Evolutionary conservation across 345 rosid genomes (phyloP), one percentile per base, ranked within the genome.

Genomic region (Syzygium grande): DNA sequence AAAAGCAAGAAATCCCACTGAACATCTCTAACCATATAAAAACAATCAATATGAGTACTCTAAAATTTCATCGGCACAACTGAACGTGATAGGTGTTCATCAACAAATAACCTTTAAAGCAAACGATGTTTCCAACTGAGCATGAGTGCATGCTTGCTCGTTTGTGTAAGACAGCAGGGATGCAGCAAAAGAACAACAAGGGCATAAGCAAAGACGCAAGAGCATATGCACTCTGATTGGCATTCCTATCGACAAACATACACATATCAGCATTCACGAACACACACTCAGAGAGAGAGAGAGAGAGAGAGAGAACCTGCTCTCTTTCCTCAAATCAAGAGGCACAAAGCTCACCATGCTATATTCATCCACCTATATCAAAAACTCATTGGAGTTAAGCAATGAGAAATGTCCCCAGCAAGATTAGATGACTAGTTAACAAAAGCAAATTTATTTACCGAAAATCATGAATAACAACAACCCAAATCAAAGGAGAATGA

Each of bases 321-420:
- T 90, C 78, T 95, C 96, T 93, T 95, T 96, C 90, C 95, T 93
- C 88, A 96, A 89, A 92, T 97, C 94, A 38, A 95, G 95, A 3
- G 97, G 99, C 87, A 93, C 87, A 87, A 98, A 95, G 92, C 95
- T 95, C 91, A 96, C 99, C 99, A 95, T 96, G 94, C 94, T 92
- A 90, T 91, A 98, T 84, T 95, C 94, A 87, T 96, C 96, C 86
- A 96, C 95, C 99, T 95, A 89, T 19, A 80, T n/a, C 34, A 55
- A 55, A 53, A 30, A 46, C 17, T 34, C 23, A n/a, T 54, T 9
- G 14, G 46, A 56, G 77, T 43, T 73, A 63, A 15, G 9, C 34
- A 86, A 25, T n/a, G 59, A 77, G 61, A 34, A n/a, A 49, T 43
- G 29, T 19, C 49, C 49, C 49, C 21, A 19, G 49, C 83, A 73